Evolutionary conservation across 2,329 filamentous ascomycete genomes (phyloP), one percentile per base, ranked within the genome.

Genomic region (Mollisiaceae sp.): DNA sequence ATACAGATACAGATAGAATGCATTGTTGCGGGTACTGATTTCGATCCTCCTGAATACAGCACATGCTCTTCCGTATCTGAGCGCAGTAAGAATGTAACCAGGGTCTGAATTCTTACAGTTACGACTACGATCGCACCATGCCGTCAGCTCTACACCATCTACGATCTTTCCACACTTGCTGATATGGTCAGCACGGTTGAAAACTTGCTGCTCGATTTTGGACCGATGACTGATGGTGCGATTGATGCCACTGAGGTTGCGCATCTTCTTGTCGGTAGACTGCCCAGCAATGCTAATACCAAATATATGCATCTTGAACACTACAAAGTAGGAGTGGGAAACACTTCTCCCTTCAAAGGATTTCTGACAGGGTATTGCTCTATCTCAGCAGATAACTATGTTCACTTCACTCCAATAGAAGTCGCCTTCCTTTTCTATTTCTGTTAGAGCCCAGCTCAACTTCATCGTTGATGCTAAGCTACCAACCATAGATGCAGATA

Each of bases 231-330:
- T 1, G 80, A 88, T 68, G 85, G 86, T 0, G 82, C 78, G 0
- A 83, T 89, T 41, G 76, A 83, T 3, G 78, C 82, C 4, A 75
- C 80, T 2, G 84, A 86, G 73, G 74, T 79, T 39, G 73, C 77
- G 0, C 80, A 82, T 67, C 74, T 89, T 18, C 77, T 80, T 0
- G 78, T 80, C 47, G 85, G 85, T 0, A 86, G 86, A 0, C 67
- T 59, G 1, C 88, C 85, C 85, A 85, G 88, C 62, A 79, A 79
- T 36, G 70, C 69, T 0, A 84, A 88, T 71, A 80, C 65, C 1
- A 84, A 87, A 71, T n/a, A n/a, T n/a, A n/a, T n/a, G 84, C 84
- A 80, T 88, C 22, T 87, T 83, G 72, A 83, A 84, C 63, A 87
- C 85, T 4, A 85, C 81, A 1, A 86, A 85, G 70, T 85, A 83